Evolutionary conservation across 176 grass and related monocot species (phyloP).

Genomic region (Typha latifolia): DNA sequence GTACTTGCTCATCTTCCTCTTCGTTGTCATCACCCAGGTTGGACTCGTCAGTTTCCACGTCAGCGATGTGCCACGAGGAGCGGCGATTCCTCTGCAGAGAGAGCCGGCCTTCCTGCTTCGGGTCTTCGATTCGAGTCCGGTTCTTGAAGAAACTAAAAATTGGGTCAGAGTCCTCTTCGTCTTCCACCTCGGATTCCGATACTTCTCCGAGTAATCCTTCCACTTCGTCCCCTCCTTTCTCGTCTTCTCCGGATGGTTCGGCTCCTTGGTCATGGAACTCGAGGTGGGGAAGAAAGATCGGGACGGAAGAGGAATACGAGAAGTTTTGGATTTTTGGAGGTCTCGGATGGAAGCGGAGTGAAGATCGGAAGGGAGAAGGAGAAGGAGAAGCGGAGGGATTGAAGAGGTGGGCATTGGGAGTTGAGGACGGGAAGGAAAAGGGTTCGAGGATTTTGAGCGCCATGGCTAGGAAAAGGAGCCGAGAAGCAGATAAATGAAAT

Average conservation of each 20-base stretch:
- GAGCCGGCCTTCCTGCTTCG: constrained; percentile 21
- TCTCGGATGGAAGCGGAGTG: background rate
- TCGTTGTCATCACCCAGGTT: background rate
- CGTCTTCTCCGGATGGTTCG: background rate
- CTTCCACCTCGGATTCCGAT: constrained; percentile 3
- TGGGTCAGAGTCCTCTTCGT: constrained; percentile 7
- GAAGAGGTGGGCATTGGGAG: background rate
- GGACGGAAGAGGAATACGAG: constrained; percentile 12
- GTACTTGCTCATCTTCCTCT: background rate
- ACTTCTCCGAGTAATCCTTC: background rate
- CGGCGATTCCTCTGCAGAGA: constrained; percentile 22
- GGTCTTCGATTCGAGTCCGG: background rate
- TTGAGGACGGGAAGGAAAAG: background rate
- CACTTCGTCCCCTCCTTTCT: background rate
- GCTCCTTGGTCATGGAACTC: background rate
- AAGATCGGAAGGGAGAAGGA: background rate
- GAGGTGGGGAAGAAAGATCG: constrained; percentile 24
- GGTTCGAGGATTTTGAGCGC: background rate
- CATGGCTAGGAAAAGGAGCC: background rate
- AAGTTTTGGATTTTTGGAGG: constrained; percentile 14
- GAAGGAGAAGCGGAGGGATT: background rate
- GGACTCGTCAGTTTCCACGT: no score
- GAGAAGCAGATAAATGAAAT: background rate
- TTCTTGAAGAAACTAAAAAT: constrained; percentile 15
- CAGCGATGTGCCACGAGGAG: constrained; percentile 13